These are phyloP conservation scores for Clarireedia hainanense DNA, from an alignment of 2,329 filamentous ascomycete genomes.

Conservation along the genomic window DNA sequence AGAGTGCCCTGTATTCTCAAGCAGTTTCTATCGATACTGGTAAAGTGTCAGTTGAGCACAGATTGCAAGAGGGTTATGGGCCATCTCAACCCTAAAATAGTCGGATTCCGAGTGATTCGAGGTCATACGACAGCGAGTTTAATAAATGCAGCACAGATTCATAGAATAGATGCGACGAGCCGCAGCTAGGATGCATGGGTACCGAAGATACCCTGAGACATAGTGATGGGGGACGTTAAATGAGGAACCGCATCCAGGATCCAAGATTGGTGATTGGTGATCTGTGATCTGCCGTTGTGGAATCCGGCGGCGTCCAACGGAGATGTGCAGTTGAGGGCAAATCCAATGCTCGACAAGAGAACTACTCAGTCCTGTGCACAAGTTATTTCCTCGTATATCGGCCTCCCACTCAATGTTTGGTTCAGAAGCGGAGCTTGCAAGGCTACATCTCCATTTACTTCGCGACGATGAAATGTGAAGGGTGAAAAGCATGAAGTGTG, in stretches of 20 bases:
- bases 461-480: no score
- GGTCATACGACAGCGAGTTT: background rate
- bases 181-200: background rate
- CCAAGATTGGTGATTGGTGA: no score
- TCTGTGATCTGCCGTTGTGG: no score
- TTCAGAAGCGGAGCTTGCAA: no score
- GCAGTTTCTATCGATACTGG: background rate
- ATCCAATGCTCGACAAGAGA: no score
- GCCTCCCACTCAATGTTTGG: no score
- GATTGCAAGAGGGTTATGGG: background rate
- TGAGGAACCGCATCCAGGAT: background rate
- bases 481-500: background rate
- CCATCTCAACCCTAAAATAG: background rate
- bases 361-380: no score
- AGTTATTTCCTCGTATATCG: background rate
- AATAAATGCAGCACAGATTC: background rate
- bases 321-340: no score
- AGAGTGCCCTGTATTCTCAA: no score
- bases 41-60: background rate
- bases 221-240: background rate
- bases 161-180: slow-evolving; percentile 4
- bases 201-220: background rate
- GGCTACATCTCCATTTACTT: no score
- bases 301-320: no score
- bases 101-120: background rate